Evolutionary conservation across 306 rosid genomes (phyloP), one percentile per base, ranked within the genome.

Genomic region (Abrus precatorius): DNA sequence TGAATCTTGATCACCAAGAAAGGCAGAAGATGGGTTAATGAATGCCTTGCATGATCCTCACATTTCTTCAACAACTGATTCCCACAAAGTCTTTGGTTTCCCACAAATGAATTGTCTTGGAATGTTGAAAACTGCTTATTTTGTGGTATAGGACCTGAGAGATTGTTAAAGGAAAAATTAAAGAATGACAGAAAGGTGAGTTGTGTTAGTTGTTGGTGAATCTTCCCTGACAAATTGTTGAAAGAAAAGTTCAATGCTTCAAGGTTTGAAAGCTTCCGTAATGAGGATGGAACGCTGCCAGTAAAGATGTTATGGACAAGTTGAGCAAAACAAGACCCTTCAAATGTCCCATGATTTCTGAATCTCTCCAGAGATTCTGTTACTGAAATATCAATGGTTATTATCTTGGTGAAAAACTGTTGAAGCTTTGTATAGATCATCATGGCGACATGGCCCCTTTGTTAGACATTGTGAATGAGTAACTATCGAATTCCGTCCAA

Each of bases 181-280:
- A 75, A 36, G 84, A 52, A 69, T 5, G 40, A 80, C 41, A 80
- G 32, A 66, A 75, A 84, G 3, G 56, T 75, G 63, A 84, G 78
- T 61, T 80, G 1, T 44, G 52, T 3, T 4, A 84, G 32, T 48
- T 80, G 65, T 44, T 54, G 80, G 0, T 79, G 85, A 36, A 80
- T 70, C 8, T 36, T 75, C 34, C 85, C 83, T 9, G 72, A 76
- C 1, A 80, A 33, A 40, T 1, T 55, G 28, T 76, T 80, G 30
- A 76, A 27, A 28, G 85, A 80, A 71, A 81, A 80, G 41, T 85
- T 80, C 40, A 77, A 28, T 32, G 74, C 60, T 77, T 81, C 74
- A 56, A 85, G 85, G 1, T 47, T 67, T 13, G 76, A 54, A 61
- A 85, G 59, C 59, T 80, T 70, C 61, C 77, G 68, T 5, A 85